phyloP scores from a whole-genome alignment of 441 rosid genomes.

The Erodium moschatum region DNA sequence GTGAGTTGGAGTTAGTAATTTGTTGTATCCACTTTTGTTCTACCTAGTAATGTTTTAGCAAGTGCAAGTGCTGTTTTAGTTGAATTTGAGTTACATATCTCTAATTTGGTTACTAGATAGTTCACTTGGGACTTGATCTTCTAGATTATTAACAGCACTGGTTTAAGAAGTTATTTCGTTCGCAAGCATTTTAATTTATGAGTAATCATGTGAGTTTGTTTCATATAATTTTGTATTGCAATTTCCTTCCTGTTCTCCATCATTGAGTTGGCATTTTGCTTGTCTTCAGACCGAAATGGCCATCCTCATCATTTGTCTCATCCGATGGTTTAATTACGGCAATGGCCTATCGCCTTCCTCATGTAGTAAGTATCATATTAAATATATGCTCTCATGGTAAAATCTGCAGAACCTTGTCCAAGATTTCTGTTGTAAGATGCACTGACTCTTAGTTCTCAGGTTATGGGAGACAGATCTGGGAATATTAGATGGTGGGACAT shows the following conservation, averaged over 20 bases:
- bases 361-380: conserved; percentile 56
- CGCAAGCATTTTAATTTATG: background rate
- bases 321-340: conserved; percentile 91
- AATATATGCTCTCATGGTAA: conserved; percentile 11
- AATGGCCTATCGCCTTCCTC: conserved; percentile 96
- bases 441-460: conserved; percentile 46
- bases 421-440: conserved; percentile 20
- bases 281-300: conserved; percentile 90
- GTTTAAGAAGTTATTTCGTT: background rate
- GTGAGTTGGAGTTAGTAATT: background rate
- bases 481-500: conserved; percentile 99
- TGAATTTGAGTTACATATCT: conserved; percentile 1
- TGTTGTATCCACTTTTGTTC: background rate
- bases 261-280: conserved; percentile 23
- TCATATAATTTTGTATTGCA: conserved; percentile 20
- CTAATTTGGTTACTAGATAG: background rate
- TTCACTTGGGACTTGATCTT: conserved; percentile 1
- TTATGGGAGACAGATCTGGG: conserved; percentile 97
- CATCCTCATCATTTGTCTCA: conserved; percentile 90
- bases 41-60: conserved; percentile 8
- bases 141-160: background rate
- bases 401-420: conserved; percentile 14
- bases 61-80: background rate
- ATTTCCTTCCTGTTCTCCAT: conserved; percentile 22
- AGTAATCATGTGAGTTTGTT: conserved; percentile 4